Evolutionary conservation across 805 yeast species (phyloP).

Genomic region (Starmera caribaea): DNA sequence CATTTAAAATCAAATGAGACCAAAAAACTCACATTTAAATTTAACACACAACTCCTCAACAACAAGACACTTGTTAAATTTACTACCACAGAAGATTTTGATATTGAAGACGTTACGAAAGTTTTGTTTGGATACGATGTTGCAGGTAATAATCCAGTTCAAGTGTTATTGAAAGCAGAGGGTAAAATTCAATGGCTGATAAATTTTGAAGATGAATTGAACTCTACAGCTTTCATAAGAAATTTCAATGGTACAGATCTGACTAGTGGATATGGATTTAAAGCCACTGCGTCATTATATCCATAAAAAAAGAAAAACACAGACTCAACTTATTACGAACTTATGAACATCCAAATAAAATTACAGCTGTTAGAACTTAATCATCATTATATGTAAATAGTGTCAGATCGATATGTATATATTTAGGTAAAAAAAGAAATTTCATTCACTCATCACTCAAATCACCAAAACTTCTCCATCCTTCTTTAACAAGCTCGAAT

Average conservation of each 20-base stretch:
- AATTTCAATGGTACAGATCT: constrained; percentile 35
- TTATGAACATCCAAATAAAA: no score
- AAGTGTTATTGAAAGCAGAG: constrained; percentile 4
- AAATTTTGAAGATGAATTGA: constrained; percentile 32
- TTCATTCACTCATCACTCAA: constrained; percentile 2
- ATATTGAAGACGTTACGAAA: constrained; percentile 10
- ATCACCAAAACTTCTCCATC: constrained; percentile 50
- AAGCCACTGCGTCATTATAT: no score
- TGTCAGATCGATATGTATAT: constrained; percentile 1
- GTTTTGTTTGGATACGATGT: neutral
- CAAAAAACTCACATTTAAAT: no score
- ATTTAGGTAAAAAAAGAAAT: neutral
- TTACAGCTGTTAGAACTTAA: no score
- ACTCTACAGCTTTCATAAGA: constrained; percentile 42
- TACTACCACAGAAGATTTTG: constrained; percentile 43
- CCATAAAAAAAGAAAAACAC: no score
- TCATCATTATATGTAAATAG: no score
- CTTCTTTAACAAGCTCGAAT: constrained; percentile 56
- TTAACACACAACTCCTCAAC: constrained; percentile 30
- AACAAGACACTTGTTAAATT: constrained; percentile 23
- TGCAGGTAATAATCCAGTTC: neutral
- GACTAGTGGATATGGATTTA: no score
- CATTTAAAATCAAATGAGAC: no score
- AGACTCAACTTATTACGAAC: no score
- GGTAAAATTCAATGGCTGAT: constrained; percentile 23